Conservation (phyloP, 1,139 yeast genomes). For the Nematodospora anomalae region DNA sequence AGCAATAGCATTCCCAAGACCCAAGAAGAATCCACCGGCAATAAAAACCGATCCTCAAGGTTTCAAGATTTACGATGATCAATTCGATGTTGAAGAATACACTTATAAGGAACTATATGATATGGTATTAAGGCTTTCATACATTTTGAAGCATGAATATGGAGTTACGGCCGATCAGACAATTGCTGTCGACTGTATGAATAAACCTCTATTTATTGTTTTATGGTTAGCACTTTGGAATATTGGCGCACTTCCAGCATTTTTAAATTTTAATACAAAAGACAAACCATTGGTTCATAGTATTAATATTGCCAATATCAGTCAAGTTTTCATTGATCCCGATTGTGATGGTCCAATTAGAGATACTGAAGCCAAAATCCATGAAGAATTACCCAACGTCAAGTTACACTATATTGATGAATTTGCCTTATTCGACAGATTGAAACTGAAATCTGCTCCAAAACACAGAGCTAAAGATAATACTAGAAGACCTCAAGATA, state of each 20-base stretch:
- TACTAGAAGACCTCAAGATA: conserved; percentile 55
- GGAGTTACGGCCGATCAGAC: conserved; percentile 66
- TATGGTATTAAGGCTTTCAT: conserved; percentile 63
- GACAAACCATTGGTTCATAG: conserved; percentile 82
- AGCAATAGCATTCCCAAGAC: conserved; percentile 67
- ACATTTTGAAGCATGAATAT: conserved; percentile 61
- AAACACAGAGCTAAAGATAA: conserved; percentile 54
- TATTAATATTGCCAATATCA: conserved; percentile 63
- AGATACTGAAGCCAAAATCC: conserved; percentile 52
- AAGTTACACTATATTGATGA: conserved; percentile 60
- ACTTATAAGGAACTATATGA: conserved; percentile 72
- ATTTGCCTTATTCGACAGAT: conserved; percentile 37
- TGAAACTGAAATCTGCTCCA: conserved; percentile 49
- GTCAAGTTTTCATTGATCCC: conserved; percentile 73
- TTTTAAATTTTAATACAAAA: conserved; percentile 76
- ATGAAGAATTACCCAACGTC: conserved; percentile 39
- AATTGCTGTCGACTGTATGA: conserved; percentile 78
- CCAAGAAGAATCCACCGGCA: conserved; percentile 37
- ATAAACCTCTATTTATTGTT: conserved; percentile 77
- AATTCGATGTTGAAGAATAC: conserved; percentile 59
- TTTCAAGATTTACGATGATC: conserved; percentile 45
- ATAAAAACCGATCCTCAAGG: conserved; percentile 32
- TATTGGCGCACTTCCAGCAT: conserved; percentile 86
- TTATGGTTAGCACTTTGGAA: conserved; percentile 90
- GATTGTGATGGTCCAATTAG: conserved; percentile 58